Evolutionary conservation across 345 rosid species (phyloP), one percentile per base, ranked within the genome.

Genomic region (Brassica juncea): DNA sequence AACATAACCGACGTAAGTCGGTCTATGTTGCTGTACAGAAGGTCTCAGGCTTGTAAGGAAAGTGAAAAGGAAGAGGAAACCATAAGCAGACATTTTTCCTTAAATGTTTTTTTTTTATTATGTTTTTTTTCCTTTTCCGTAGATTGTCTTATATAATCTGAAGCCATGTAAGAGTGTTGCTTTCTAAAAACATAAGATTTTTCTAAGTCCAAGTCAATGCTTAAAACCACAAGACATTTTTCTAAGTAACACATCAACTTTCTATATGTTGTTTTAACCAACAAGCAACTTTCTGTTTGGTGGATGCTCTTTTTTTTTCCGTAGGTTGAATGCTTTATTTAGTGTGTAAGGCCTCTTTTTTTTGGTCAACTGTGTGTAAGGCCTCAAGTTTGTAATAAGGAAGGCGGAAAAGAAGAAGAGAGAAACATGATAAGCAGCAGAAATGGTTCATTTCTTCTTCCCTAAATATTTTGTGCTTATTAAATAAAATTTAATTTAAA

Each of bases 121-220:
- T 55, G 11, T 27, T 27, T 16, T 2, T 8, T 27, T 14, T 14
- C 34, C 37, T 4, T 4, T 21, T n/a, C 4, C 8, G 23, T 34
- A 23, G 55, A 5, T 71, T n/a, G 66, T 14, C 66, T 35, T 72
- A 10, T n/a, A 21, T 7, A 14, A 37, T 35, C 15, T 37, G 25
- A 59, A 72, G 55, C 75, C 27, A 23, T 2, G 10, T 23, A 35
- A 58, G 8, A 21, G 14, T 70, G 64, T 8, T 54, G 16, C 16
- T 31, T 6, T 21, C 65, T 70, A 11, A 54, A 31, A 70, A 5
- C 35, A 58, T 11, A 16, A 35, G 55, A 14, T 14, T 59, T 2
- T 35, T 71, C n/a, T 9, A 71, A 71, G 75, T 71, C 67, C 25
- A 71, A 23, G 57, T 72, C 75, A 25, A 59, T 30, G 75, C 67